phyloP scores from a whole-genome alignment of 1,284 basidiomycete species.

The Moesziomyces parantarcticus region DNA sequence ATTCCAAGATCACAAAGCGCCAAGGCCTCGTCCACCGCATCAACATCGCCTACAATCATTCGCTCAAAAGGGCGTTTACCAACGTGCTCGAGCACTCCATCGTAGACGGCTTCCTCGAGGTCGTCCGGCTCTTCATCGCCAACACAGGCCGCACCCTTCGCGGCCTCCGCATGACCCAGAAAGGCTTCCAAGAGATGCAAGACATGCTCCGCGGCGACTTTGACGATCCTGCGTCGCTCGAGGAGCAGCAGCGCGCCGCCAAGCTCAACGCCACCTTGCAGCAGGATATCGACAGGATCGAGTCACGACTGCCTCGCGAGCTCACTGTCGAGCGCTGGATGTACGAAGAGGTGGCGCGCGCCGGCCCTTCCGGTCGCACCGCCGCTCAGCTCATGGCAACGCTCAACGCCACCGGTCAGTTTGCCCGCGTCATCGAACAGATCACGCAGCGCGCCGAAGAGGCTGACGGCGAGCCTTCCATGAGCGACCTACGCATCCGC shows the following conservation, averaged over 20 bases:
- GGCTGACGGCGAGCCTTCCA: slow-evolving; percentile 26
- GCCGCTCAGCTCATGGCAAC: slow-evolving; percentile 22
- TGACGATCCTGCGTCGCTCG: slow-evolving; percentile 14
- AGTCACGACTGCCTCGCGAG: slow-evolving; percentile 30
- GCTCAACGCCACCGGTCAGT: slow-evolving; percentile 29
- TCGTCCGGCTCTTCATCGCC: slow-evolving; percentile 25
- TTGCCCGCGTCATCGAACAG: slow-evolving; percentile 26
- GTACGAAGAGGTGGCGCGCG: slow-evolving; percentile 31
- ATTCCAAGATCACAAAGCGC: slow-evolving; percentile 32
- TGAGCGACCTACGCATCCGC: slow-evolving; percentile 32
- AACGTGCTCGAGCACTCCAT: slow-evolving; percentile 34
- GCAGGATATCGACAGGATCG: slow-evolving; percentile 27
- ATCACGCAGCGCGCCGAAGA: slow-evolving; percentile 28
- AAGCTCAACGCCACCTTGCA: slow-evolving; percentile 14
- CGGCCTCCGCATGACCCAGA: slow-evolving; percentile 41
- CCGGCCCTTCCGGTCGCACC: slow-evolving; percentile 32
- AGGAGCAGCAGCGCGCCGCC: slow-evolving; percentile 21
- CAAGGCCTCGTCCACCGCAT: slow-evolving; percentile 20
- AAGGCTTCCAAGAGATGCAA: slow-evolving; percentile 34
- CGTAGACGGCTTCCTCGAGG: slow-evolving; percentile 39
- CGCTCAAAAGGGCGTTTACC: slow-evolving; percentile 13
- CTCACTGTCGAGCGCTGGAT: slow-evolving; percentile 38
- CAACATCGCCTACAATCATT: slow-evolving; percentile 6
- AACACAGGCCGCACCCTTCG: slow-evolving; percentile 10
- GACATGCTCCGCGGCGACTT: slow-evolving; percentile 22